Conservation (phyloP, 805 yeast genomes). For the Kodamaea hsintzibuensis region DNA sequence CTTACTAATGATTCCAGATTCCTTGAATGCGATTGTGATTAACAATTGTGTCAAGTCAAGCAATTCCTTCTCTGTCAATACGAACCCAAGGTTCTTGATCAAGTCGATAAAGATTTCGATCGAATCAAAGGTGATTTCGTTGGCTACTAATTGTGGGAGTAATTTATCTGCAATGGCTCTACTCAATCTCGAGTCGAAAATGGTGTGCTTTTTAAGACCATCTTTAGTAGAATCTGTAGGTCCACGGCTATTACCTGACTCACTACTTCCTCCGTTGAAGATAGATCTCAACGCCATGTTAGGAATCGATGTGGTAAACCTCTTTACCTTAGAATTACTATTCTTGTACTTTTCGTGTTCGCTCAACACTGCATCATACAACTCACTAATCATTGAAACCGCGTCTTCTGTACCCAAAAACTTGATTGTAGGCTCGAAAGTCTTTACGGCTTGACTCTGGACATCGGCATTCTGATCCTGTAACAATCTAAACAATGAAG, state of each 20-base stretch:
- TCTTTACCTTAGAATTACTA: conserved; percentile 13
- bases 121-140: conserved; percentile 49
- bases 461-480: conserved; percentile 70
- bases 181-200: conserved; percentile 18
- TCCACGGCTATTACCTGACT: neutral
- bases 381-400: conserved; percentile 28
- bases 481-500: conserved; percentile 44
- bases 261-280: conserved; percentile 21
- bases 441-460: conserved; percentile 69
- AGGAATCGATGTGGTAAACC: conserved; percentile 49
- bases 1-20: conserved; percentile 43
- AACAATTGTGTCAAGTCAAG: conserved; percentile 26
- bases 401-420: conserved; percentile 32
- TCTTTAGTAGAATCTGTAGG: conserved; percentile 2
- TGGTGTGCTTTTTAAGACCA: neutral
- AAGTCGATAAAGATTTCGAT: conserved; percentile 63
- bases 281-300: conserved; percentile 53
- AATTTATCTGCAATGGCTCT: conserved; percentile 36
- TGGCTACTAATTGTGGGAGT: conserved; percentile 37
- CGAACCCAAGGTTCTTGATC: conserved; percentile 48
- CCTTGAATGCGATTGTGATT: conserved; percentile 38
- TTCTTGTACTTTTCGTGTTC: conserved; percentile 19
- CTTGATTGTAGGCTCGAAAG: conserved; percentile 49
- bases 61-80: conserved; percentile 39
- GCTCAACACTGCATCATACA: conserved; percentile 23